phyloP scores from a whole-genome alignment of 805 yeast species.

The Candida methanosorbosa region DNA sequence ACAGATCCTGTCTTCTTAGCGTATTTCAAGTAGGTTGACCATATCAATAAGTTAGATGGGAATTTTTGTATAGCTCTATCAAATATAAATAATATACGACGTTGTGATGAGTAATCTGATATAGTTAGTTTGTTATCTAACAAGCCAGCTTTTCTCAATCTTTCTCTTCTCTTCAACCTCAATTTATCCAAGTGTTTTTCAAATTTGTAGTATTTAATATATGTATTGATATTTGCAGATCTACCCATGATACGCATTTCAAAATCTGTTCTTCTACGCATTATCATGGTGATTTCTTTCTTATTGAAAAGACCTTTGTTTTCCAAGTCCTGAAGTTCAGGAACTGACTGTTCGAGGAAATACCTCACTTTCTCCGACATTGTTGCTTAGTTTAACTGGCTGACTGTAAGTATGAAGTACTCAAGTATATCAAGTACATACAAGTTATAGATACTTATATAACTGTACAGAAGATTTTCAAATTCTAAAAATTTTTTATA shows the following conservation, averaged over 20 bases:
- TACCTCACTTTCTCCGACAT: constrained; percentile 40
- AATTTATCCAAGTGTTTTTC: constrained; percentile 74
- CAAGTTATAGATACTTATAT: too few relatives aligned
- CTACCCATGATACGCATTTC: constrained; percentile 85
- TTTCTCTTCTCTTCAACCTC: constrained; percentile 57
- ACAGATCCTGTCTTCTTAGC: constrained; percentile 62
- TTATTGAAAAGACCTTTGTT: constrained; percentile 75
- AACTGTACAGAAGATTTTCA: too few relatives aligned
- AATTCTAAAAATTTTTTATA: too few relatives aligned
- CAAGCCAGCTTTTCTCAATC: constrained; percentile 49
- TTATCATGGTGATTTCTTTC: constrained; percentile 72
- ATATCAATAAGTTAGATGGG: constrained; percentile 67
- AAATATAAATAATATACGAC: constrained; percentile 73
- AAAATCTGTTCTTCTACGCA: constrained; percentile 91
- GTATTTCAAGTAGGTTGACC: constrained; percentile 69
- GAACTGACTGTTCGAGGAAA: constrained; percentile 63
- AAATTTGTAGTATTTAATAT: constrained; percentile 66
- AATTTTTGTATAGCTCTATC: constrained; percentile 76
- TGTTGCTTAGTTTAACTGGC: too few relatives aligned
- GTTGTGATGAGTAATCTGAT: constrained; percentile 80
- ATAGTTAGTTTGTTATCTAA: constrained; percentile 55
- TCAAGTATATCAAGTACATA: too few relatives aligned
- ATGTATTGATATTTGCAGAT: constrained; percentile 73
- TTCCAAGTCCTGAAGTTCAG: constrained; percentile 84
- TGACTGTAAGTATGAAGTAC: too few relatives aligned